Evolutionary conservation across 1,139 yeast genomes (phyloP).

Genomic region (Suhomyces guaymorum): DNA sequence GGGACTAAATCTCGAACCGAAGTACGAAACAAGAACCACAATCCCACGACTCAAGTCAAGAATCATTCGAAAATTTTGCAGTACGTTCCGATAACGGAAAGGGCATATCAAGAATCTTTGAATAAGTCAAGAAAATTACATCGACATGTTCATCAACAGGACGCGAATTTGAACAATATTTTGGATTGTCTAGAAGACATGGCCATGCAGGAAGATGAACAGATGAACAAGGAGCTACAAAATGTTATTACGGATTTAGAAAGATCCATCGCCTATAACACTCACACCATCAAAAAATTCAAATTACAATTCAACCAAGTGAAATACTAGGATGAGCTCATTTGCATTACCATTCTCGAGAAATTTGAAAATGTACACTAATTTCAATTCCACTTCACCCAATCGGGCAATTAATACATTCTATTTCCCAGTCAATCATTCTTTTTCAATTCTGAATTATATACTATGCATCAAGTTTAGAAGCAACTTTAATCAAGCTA

Average conservation of each 20-base stretch:
- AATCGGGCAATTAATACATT: no score
- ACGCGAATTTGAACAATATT: constrained; percentile 15
- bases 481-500: no score
- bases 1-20: no score
- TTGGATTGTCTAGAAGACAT: constrained; percentile 17
- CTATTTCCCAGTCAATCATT: no score
- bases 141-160: constrained; percentile 13
- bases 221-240: constrained; percentile 9
- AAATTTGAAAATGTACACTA: no score
- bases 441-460: no score
- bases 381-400: no score
- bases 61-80: no score
- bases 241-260: constrained; percentile 13
- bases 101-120: background rate
- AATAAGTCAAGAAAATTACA: constrained; percentile 10
- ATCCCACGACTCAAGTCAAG: no score
- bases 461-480: no score
- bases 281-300: constrained; percentile 11
- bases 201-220: constrained; percentile 13
- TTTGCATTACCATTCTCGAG: no score
- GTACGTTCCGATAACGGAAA: constrained; percentile 1
- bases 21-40: no score
- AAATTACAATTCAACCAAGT: constrained; percentile 2
- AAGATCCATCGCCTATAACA: constrained; percentile 16
- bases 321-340: background rate